Evolutionary conservation across 1,284 basidiomycete species (phyloP).

Genomic region (Thelephora terrestris): DNA sequence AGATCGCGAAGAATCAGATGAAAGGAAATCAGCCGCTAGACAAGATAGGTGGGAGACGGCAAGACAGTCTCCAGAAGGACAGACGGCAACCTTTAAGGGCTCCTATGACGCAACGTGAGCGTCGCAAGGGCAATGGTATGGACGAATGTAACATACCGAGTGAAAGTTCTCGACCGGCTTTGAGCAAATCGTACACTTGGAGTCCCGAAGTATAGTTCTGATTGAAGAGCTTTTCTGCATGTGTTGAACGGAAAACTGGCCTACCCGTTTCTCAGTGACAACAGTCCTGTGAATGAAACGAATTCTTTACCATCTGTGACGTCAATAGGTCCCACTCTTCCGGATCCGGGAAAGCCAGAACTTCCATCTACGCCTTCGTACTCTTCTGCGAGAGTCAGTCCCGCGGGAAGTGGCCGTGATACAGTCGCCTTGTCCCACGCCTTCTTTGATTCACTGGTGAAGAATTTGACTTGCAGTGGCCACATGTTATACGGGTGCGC

Average conservation of each 20-base stretch:
- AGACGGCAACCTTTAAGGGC: constrained; percentile 41
- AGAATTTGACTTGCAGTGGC: constrained; percentile 61
- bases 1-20: constrained; percentile 13
- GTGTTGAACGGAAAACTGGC: constrained; percentile 44
- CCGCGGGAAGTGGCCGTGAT: constrained; percentile 31
- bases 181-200: constrained; percentile 47
- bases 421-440: constrained; percentile 31
- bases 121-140: not conserved
- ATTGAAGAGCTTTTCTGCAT: constrained; percentile 41
- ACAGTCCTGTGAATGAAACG: not conserved
- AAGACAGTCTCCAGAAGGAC: constrained; percentile 39
- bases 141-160: constrained; percentile 28
- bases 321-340: constrained; percentile 47
- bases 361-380: constrained; percentile 68
- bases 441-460: constrained; percentile 49
- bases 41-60: constrained; percentile 62
- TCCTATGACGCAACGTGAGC: constrained; percentile 30
- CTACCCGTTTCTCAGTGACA: constrained; percentile 19
- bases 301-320: constrained; percentile 49
- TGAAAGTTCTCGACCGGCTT: constrained; percentile 30
- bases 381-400: constrained; percentile 44
- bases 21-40: constrained; percentile 50
- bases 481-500: constrained; percentile 50
- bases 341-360: constrained; percentile 36
- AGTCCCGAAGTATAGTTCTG: constrained; percentile 10